Base-by-base conservation (phyloP, 2,329 filamentous ascomycete species). In the Tolypocladium tropicale region DNA sequence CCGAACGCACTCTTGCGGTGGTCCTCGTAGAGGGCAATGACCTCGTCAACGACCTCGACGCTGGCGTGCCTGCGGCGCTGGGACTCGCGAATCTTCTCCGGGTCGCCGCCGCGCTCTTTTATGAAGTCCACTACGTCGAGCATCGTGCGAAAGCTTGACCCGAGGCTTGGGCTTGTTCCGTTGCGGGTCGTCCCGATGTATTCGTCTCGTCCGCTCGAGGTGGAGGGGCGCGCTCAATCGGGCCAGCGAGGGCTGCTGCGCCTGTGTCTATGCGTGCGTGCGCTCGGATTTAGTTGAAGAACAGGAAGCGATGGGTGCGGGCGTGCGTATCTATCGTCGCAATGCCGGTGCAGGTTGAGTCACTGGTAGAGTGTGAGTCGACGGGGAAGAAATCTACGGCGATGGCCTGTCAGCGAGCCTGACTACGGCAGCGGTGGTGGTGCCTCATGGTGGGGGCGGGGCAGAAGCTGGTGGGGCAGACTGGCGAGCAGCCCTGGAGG, bases 61-160 rank as follows among this genome's bases (percentile, higher is more conserved):
- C 85, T 80, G 52, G 90, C 92, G 76, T 84, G 82, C 64, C 94
- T 86, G 68, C 85, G 85, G 64, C 88, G 83, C 75, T 99, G 94
- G 61, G 88, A 94, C 72, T 96, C 90, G 72, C 89, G 88, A 73
- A 99, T 94, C 76, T 85, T 86, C 69, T 95, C 88, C 18, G 91
- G 90, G 75, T 97, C 84, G 64, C 94, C 94, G 63, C 93, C 94
- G 65, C 91, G 88, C 73, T 96, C 90, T 69, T 82, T 74, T 67
- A 93, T 86, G 70, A 93, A 90, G 69, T 92, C 88, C 64, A 82
- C 79, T 56, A 90, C 79, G 76, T 92, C 89, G 63, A 90, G 79
- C 87, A 90, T 90, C 36, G 59, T 73, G 64, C 32, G 2, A 18
- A 25, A 33, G 9, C 23, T 34, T 30, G 21, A n/a, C 7, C 23